These are phyloP conservation scores for Colletotrichum lupini DNA, from an alignment of 2,329 filamentous ascomycete genomes.

Conservation along the genomic window DNA sequence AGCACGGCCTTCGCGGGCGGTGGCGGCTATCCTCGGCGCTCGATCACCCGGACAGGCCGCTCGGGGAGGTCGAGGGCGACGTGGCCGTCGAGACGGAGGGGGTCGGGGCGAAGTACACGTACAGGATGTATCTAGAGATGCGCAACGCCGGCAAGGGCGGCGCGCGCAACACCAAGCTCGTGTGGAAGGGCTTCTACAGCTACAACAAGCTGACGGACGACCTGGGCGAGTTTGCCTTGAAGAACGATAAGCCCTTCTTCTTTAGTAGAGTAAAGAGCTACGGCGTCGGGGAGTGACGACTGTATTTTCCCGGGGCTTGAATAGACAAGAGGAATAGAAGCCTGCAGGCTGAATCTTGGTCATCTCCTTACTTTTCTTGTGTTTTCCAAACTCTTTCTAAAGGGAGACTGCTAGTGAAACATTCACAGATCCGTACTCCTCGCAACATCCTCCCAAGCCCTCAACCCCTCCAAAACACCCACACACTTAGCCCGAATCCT, in stretches of 20 bases:
- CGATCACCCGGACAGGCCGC: slow-evolving; percentile 45
- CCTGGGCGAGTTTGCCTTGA: slow-evolving; percentile 81
- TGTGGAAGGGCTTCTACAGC: slow-evolving; percentile 91
- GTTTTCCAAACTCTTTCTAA: not conserved
- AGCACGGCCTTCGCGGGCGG: slow-evolving; percentile 68
- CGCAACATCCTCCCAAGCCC: slow-evolving; percentile 59
- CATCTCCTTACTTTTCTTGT: not conserved
- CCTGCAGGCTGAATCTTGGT: no score
- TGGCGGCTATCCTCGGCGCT: slow-evolving; percentile 53
- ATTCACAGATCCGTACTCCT: slow-evolving; percentile 55
- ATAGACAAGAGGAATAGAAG: not conserved
- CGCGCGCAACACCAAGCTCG: slow-evolving; percentile 84
- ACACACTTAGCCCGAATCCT: slow-evolving; percentile 62
- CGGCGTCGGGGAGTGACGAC: slow-evolving; percentile 55
- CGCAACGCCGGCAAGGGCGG: slow-evolving; percentile 70
- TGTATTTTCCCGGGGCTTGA: no score
- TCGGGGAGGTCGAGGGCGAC: slow-evolving; percentile 68
- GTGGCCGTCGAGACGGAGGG: slow-evolving; percentile 90
- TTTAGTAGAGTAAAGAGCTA: slow-evolving; percentile 76
- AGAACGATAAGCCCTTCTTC: slow-evolving; percentile 73
- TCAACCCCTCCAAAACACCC: slow-evolving; percentile 57
- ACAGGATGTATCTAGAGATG: slow-evolving; percentile 82
- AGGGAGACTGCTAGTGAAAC: not conserved
- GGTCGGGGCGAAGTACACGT: slow-evolving; percentile 80
- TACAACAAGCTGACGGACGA: slow-evolving; percentile 92